A percentile compares a stretch with the other conserved stretches of the same genome.
These are phyloP conservation scores for Didymella arachidicola DNA, from an alignment of 2,329 filamentous ascomycete species.

Conservation along the genomic window DNA sequence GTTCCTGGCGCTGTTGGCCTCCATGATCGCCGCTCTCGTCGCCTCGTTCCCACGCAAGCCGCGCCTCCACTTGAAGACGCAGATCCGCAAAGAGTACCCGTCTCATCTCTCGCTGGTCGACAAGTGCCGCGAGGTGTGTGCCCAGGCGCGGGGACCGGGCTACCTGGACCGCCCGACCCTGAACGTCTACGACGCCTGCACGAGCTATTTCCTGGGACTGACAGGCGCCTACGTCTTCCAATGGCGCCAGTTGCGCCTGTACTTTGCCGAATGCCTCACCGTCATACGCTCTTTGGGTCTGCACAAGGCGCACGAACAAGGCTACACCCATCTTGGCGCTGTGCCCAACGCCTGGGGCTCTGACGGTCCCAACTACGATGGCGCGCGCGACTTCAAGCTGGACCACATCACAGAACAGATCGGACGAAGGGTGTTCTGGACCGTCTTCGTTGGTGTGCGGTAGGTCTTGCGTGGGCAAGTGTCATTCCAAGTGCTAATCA, in stretches of 20 bases:
- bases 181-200: constrained; percentile 70
- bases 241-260: constrained; percentile 71
- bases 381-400: constrained; percentile 47
- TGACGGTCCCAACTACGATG: constrained; percentile 47
- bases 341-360: constrained; percentile 48
- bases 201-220: constrained; percentile 77
- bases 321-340: constrained; percentile 49
- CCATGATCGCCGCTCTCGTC: constrained; percentile 77
- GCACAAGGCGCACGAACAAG: constrained; percentile 61
- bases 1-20: constrained; percentile 74
- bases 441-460: constrained; percentile 76
- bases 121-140: constrained; percentile 73
- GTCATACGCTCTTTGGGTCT: constrained; percentile 73
- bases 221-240: constrained; percentile 73
- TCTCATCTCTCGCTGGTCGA: constrained; percentile 74
- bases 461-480: constrained; percentile 64
- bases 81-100: constrained; percentile 71
- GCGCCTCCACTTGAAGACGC: constrained; percentile 71
- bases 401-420: constrained; percentile 62
- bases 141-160: constrained; percentile 69
- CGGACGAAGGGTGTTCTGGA: constrained; percentile 76
- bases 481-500: constrained; percentile 54
- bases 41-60: constrained; percentile 78
- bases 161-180: constrained; percentile 63
- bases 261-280: constrained; percentile 75